These are phyloP conservation scores for Colletotrichum coccodes DNA, from an alignment of 2,329 filamentous ascomycete genomes.

Conservation along the genomic window DNA sequence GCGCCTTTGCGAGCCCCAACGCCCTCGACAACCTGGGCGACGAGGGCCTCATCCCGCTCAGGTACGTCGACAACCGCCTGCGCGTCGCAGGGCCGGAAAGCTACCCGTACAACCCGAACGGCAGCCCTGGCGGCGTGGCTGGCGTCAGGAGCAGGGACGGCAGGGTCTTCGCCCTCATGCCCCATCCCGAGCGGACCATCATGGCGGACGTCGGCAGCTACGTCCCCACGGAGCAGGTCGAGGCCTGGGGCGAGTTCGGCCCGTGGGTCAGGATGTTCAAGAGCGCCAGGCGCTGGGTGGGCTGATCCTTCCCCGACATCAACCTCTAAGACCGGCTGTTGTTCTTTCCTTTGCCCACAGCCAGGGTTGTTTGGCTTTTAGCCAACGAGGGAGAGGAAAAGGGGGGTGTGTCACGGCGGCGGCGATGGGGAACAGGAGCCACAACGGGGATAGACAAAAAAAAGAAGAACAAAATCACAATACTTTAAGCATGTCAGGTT, in stretches of 20 bases:
- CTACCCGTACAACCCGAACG: slow-evolving; percentile 92
- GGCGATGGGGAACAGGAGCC: not conserved
- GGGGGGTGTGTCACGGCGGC: not conserved
- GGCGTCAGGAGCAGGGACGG: slow-evolving; percentile 82
- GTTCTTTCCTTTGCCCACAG: not conserved
- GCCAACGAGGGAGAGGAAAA: not conserved
- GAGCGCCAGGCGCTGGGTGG: slow-evolving; percentile 90
- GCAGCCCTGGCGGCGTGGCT: slow-evolving; percentile 83
- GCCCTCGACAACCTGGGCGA: slow-evolving; percentile 66
- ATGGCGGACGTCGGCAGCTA: slow-evolving; percentile 83
- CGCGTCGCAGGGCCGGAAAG: slow-evolving; percentile 75
- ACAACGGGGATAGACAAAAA: not conserved
- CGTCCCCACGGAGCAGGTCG: slow-evolving; percentile 65
- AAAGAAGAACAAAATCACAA: not conserved
- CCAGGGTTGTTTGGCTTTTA: not conserved
- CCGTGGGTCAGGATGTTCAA: slow-evolving; percentile 90
- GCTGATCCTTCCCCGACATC: slow-evolving; percentile 47
- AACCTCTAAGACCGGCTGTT: not conserved
- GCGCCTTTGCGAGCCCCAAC: slow-evolving; percentile 72
- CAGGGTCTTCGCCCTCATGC: slow-evolving; percentile 89
- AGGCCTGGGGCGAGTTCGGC: slow-evolving; percentile 82
- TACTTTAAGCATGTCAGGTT: not conserved
- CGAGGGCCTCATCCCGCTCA: slow-evolving; percentile 77
- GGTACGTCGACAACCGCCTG: slow-evolving; percentile 84
- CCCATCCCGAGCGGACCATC: slow-evolving; percentile 91